Conservation (phyloP, 257 asterid species). For the Primulina tabacum region DNA sequence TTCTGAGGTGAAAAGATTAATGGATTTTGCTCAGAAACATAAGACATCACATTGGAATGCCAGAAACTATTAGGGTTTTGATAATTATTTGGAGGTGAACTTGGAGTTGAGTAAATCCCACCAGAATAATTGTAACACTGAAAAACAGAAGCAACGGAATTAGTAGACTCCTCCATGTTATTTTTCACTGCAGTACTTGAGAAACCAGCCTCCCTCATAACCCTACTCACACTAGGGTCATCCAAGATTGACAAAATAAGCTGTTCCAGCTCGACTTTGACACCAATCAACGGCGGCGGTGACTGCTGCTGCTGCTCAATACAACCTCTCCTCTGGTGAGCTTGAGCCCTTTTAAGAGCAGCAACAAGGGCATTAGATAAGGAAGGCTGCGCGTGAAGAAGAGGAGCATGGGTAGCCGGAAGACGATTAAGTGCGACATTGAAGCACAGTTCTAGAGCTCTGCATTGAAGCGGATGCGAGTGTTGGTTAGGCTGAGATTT, state of each 20-base stretch:
- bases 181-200: constrained; percentile 57
- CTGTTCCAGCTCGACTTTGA: constrained; percentile 75
- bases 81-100: constrained; percentile 46
- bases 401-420: constrained; percentile 61
- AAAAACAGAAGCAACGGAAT: constrained; percentile 40
- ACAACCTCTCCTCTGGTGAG: constrained; percentile 70
- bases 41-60: constrained; percentile 28
- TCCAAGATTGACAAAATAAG: constrained; percentile 69
- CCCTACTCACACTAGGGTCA: constrained; percentile 85
- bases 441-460: constrained; percentile 83
- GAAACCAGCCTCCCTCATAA: constrained; percentile 88
- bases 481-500: constrained; percentile 45
- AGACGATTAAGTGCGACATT: constrained; percentile 84
- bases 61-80: constrained; percentile 28
- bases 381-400: constrained; percentile 68
- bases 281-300: constrained; percentile 43
- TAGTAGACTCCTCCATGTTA: constrained; percentile 41
- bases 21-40: constrained; percentile 31
- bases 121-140: constrained; percentile 49
- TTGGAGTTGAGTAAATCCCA: constrained; percentile 71
- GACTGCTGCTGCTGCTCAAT: constrained; percentile 60
- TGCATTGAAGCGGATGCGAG: constrained; percentile 57
- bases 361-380: constrained; percentile 77
- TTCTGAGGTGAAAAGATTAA: constrained; percentile 40
- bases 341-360: constrained; percentile 79